Evolutionary conservation across 2,329 filamentous ascomycete genomes (phyloP), one percentile per base, ranked within the genome.

Genomic region (Stemphylium vesicarium): DNA sequence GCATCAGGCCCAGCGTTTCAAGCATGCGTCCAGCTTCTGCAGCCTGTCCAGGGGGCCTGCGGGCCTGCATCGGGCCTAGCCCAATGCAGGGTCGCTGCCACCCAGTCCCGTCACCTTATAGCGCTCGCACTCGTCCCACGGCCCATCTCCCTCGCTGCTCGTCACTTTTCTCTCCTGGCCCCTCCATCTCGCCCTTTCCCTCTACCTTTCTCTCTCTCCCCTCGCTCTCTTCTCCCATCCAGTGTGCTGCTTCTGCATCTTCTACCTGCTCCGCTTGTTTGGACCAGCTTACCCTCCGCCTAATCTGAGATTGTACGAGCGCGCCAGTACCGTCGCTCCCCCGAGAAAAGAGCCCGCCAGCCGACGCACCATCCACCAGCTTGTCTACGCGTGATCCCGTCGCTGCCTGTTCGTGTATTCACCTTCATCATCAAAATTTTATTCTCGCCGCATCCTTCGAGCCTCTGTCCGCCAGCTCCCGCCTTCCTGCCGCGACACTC

Each of bases 91-190:
- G 51, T 48, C 40, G 56, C 47, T 50, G 58, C 51, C 33, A 49
- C 61, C 60, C 56, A 57, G 57, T 51, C 56, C 55, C 57, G 51
- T 42, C 51, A 53, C 60, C 60, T 63, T 59, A 63, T 62, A 62
- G 59, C 57, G 41, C 50, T 50, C 42, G 43, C 58, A 44, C 50
- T 58, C 59, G 56, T 60, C 57, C 62, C 36, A 42, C 35, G 35
- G 44, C 44, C 41, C 85, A 82, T 75, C 94, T 89, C 22, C 48
- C 87, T 81, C 74, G 68, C 80, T 81, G 55, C 88, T 65, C 56
- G 59, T 71, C 62, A 57, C 60, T 62, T 65, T 62, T 64, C 54
- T 64, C 66, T 64, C 63, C 64, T 59, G 81, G 54, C 56, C 62
- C 53, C 60, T 64, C 60, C 58, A 63, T 56, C 62, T 60, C 57